Percentiles rank a stretch among this genome's conserved stretches.
These are phyloP conservation scores for Wallacemonas sp. DNA, from an alignment of 208 protist genomes.

Conservation along the genomic window DNA sequence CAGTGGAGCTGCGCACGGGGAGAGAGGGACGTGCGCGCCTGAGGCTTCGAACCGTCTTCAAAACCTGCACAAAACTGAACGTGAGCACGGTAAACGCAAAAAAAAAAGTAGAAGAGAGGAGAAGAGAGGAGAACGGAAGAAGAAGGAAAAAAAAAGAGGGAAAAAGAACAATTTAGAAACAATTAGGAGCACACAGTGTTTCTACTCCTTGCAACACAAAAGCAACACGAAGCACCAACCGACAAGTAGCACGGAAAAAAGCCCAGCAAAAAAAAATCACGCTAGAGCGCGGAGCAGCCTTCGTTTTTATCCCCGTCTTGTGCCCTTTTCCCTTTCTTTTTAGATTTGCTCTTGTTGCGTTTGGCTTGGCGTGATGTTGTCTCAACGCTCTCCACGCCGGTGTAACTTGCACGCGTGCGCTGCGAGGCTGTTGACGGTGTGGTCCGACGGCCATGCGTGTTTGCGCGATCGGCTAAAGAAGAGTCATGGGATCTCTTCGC, in stretches of 20 bases:
- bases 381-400: too few species aligned
- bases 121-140: conserved; percentile 9
- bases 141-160: conserved; percentile 15
- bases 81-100: conserved; percentile 4
- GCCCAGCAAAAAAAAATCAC: too few species aligned
- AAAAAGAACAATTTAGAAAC: conserved; percentile 4
- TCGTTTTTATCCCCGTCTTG: neutral
- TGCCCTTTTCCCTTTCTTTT: neutral
- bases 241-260: too few species aligned
- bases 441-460: too few species aligned
- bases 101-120: conserved; percentile 13
- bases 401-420: neutral
- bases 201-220: neutral
- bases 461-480: too few species aligned
- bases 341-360: neutral
- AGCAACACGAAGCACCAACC: neutral
- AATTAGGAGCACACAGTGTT: neutral
- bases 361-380: too few species aligned
- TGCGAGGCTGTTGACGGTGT: neutral
- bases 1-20: too few species aligned
- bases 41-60: too few species aligned
- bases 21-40: too few species aligned
- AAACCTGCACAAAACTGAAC: neutral
- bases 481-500: too few species aligned
- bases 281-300: neutral